A percentile compares a stretch with the other conserved stretches of the same genome.
Conservation (phyloP, 1,139 yeast genomes). For the Saccharomyces pastorianus region DNA sequence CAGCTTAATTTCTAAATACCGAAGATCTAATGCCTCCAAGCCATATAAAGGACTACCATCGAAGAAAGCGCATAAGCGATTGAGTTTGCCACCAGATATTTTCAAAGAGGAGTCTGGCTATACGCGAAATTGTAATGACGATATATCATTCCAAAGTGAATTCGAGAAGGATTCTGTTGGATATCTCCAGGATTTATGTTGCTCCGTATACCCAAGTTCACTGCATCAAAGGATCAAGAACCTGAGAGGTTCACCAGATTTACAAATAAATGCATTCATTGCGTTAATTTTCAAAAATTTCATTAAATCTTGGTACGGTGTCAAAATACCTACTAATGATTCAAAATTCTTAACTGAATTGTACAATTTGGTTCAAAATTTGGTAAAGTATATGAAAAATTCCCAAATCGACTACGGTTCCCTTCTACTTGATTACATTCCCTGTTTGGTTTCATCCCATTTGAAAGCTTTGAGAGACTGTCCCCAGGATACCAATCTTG, state of each 20-base stretch:
- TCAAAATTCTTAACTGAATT: constrained; percentile 17
- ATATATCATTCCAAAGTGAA: constrained; percentile 16
- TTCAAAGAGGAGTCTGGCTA: not conserved
- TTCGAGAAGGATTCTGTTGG: constrained; percentile 17
- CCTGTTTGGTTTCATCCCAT: constrained; percentile 20
- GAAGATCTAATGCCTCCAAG: constrained; percentile 13
- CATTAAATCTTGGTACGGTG: constrained; percentile 27
- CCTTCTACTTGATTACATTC: constrained; percentile 22
- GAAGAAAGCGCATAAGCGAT: not conserved
- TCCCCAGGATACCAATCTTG: not conserved
- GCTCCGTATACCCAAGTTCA: constrained; percentile 19
- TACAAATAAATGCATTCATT: constrained; percentile 22
- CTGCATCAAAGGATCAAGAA: constrained; percentile 11
- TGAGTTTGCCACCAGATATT: not conserved
- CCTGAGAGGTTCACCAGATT: constrained; percentile 9
- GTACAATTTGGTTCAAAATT: constrained; percentile 13
- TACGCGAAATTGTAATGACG: constrained; percentile 1
- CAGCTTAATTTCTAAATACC: constrained; percentile 23
- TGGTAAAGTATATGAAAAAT: constrained; percentile 7
- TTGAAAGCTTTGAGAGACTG: constrained; percentile 10
- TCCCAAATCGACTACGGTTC: constrained; percentile 10
- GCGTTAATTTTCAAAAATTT: constrained; percentile 24
- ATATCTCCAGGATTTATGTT: constrained; percentile 24
- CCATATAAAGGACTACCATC: constrained; percentile 3
- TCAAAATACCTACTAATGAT: constrained; percentile 22